Percentiles rank a stretch among this genome's conserved stretches.
phyloP scores from a whole-genome alignment of 2,329 filamentous ascomycete species.

The Didymella pomorum region DNA sequence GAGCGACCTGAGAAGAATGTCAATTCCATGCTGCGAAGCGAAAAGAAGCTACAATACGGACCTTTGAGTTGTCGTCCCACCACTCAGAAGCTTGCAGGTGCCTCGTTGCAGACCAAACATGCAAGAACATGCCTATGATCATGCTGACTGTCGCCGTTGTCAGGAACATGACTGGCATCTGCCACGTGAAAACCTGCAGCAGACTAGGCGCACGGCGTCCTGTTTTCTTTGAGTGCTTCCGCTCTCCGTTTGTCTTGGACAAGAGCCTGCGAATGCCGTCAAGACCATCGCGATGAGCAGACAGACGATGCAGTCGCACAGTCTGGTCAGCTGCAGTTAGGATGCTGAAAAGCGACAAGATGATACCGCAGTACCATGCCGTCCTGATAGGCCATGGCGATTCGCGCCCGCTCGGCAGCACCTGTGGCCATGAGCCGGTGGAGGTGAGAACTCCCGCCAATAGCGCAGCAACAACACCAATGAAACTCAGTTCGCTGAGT shows the following conservation, averaged over 20 bases:
- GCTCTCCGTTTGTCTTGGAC: slow-evolving; percentile 35
- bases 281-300: slow-evolving; percentile 52
- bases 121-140: slow-evolving; percentile 51
- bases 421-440: slow-evolving; percentile 55
- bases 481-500: slow-evolving; percentile 53
- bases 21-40: not conserved
- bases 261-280: slow-evolving; percentile 48
- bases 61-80: slow-evolving; percentile 47
- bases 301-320: slow-evolving; percentile 54
- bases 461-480: slow-evolving; percentile 49
- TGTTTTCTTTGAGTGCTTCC: slow-evolving; percentile 25
- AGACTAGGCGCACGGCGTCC: slow-evolving; percentile 32
- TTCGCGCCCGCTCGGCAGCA: slow-evolving; percentile 48
- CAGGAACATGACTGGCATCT: slow-evolving; percentile 51
- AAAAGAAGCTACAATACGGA: not conserved
- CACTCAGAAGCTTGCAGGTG: slow-evolving; percentile 31
- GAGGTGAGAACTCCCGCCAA: slow-evolving; percentile 53
- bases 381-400: slow-evolving; percentile 54
- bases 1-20: slow-evolving; percentile 27
- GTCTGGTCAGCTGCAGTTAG: slow-evolving; percentile 56
- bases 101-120: slow-evolving; percentile 49
- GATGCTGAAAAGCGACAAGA: slow-evolving; percentile 61
- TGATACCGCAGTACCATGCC: slow-evolving; percentile 55
- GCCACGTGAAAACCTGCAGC: slow-evolving; percentile 49
- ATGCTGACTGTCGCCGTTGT: slow-evolving; percentile 48